Conservation (phyloP, 495 filamentous ascomycete genomes). For the Lophiotrema nucula region DNA sequence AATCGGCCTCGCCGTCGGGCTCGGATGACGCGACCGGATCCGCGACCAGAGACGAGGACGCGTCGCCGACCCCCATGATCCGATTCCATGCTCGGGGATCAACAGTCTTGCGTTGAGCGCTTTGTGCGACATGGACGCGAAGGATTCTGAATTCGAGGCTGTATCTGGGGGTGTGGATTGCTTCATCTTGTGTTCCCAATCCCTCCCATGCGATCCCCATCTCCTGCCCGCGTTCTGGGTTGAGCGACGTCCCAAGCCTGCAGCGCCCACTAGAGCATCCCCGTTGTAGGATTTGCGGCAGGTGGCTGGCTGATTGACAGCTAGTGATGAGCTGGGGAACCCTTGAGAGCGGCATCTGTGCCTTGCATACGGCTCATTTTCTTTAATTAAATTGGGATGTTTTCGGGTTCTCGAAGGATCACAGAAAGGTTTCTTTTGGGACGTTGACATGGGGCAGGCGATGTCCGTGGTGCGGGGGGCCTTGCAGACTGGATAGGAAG, state of each 20-base stretch:
- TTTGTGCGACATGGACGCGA: too few species aligned
- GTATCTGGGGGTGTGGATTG: too few species aligned
- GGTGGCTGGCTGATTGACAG: background rate
- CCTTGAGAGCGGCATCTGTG: background rate
- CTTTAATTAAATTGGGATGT: conserved; percentile 1
- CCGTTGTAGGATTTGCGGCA: background rate
- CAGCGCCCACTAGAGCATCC: background rate
- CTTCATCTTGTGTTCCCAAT: too few species aligned
- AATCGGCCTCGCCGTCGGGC: background rate
- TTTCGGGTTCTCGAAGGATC: background rate
- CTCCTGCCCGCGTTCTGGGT: background rate
- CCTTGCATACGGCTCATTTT: background rate
- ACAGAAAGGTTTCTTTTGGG: background rate
- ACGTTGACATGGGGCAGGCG: background rate
- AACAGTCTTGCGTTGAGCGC: too few species aligned
- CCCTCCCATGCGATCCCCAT: too few species aligned
- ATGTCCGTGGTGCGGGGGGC: background rate
- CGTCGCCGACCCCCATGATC: too few species aligned
- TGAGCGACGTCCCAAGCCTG: background rate
- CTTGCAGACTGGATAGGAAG: background rate
- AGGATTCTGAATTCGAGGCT: too few species aligned
- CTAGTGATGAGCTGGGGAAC: conserved; percentile 4
- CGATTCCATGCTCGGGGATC: too few species aligned
- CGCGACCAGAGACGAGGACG: too few species aligned
- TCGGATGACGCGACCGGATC: background rate